Evolutionary conservation across 495 filamentous ascomycete genomes (phyloP), one percentile per base, ranked within the genome.

Genomic region (Physcia stellaris): DNA sequence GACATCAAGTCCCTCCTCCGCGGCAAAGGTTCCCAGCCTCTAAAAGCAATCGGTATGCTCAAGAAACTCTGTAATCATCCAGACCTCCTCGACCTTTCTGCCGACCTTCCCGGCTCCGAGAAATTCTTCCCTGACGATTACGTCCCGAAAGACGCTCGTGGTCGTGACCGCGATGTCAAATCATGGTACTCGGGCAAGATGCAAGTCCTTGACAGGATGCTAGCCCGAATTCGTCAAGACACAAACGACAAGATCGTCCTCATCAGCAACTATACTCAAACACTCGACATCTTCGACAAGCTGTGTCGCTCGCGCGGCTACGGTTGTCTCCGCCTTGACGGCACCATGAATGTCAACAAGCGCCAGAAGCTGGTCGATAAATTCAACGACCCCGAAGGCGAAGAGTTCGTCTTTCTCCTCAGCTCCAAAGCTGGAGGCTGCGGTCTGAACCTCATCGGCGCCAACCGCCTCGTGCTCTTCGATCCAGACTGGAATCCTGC

Each of bases 401-500:
- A 65, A 4, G 90, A 99, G 46, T 95, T 95, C 49, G 73, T 99
- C 24, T 99, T 99, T 55, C 66, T 99, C 9, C 75, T 99, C n/a
- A 87, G 81, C 40, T 85, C 77, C 53, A 96, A 96, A 54, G 92
- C 92, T 13, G 92, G 92, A 51, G 92, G 92, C 1, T 96, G 92
- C 51, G 92, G 92, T 55, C 68, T 99, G 47, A 99, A 99, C 52
- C 67, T 99, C 29, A 95, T 96, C 53, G 92, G 92, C 32, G 92
- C 92, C 26, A 96, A 99, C 57, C 80, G 92, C 10, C 75, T 99
- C 4, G 83, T 99, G 3, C 75, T 99, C 21, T 99, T 99, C 58
- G 92, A 99, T 51, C 90, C 90, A 0, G 92, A 99, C 63, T 99
- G 92, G 92, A 99, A 99, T 54, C 92, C 92, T 1, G 92, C 92